phyloP scores from a whole-genome alignment of 2,329 filamentous ascomycete genomes.

The Xylaria sp. region DNA sequence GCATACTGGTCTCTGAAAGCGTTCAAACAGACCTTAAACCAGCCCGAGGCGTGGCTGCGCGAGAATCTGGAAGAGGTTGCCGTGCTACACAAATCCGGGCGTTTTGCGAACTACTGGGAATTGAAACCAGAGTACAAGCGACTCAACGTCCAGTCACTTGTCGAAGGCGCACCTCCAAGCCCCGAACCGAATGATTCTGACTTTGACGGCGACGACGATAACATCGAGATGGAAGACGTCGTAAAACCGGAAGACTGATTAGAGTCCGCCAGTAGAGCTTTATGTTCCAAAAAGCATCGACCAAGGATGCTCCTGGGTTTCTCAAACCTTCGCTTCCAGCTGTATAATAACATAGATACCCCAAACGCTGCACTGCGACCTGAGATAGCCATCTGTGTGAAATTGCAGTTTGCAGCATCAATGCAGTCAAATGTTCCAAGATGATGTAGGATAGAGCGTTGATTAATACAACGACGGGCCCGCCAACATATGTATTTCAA shows the following conservation, averaged over 20 bases:
- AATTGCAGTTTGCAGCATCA: conserved; percentile 4
- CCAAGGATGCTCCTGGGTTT: conserved; percentile 32
- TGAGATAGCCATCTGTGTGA: conserved; percentile 3
- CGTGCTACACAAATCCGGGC: conserved; percentile 81
- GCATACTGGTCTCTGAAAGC: conserved; percentile 95
- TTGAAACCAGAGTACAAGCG: conserved; percentile 76
- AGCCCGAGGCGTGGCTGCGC: conserved; percentile 94
- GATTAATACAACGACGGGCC: neutral
- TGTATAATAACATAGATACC: conserved; percentile 35
- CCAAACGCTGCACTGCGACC: conserved; percentile 13
- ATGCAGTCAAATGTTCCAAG: neutral
- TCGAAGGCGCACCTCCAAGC: conserved; percentile 62
- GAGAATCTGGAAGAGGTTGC: conserved; percentile 86
- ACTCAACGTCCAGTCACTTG: conserved; percentile 60
- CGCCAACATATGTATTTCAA: neutral
- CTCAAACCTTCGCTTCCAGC: conserved; percentile 28
- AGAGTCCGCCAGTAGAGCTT: neutral
- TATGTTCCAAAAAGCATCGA: conserved; percentile 35
- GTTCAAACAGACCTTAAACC: conserved; percentile 78
- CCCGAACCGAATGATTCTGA: conserved; percentile 64
- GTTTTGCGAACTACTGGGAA: conserved; percentile 87
- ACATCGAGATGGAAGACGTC: conserved; percentile 86
- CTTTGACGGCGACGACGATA: conserved; percentile 71
- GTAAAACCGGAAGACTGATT: conserved; percentile 43
- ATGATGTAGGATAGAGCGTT: conserved; percentile 1